Conservation (phyloP, 345 rosid genomes). For the Citropsis articulata region DNA sequence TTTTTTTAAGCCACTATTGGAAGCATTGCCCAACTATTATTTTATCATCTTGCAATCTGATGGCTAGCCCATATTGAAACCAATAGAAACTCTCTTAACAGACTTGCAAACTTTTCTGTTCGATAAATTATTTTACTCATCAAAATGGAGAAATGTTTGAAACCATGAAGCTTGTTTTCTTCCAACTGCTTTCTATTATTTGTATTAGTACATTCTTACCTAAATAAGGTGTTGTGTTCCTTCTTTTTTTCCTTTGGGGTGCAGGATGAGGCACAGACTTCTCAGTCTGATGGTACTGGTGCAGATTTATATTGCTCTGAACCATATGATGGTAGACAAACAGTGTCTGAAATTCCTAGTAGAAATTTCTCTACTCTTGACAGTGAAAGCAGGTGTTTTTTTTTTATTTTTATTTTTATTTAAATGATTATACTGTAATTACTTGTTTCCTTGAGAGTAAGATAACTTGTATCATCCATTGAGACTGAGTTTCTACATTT, state of each 20-base stretch:
- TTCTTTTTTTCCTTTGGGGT: slow-evolving; percentile 4
- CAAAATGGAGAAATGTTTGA: background rate
- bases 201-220: background rate
- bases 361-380: slow-evolving; percentile 34
- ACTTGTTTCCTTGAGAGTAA: background rate
- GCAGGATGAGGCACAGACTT: slow-evolving; percentile 58
- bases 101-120: background rate
- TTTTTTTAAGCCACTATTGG: background rate
- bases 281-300: slow-evolving; percentile 30
- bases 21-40: background rate
- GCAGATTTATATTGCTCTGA: slow-evolving; percentile 34
- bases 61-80: background rate
- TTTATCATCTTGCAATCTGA: background rate
- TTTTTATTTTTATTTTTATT: background rate
- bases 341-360: slow-evolving; percentile 39
- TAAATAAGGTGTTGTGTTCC: background rate
- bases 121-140: background rate
- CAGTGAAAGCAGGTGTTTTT: slow-evolving; percentile 53
- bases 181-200: background rate
- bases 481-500: slow-evolving; percentile 7
- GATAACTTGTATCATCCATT: slow-evolving; percentile 3
- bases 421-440: background rate
- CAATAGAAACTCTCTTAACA: background rate
- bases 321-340: slow-evolving; percentile 39
- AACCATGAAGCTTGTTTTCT: background rate